phyloP scores from a whole-genome alignment of 345 rosid species.

The Viola odorata region DNA sequence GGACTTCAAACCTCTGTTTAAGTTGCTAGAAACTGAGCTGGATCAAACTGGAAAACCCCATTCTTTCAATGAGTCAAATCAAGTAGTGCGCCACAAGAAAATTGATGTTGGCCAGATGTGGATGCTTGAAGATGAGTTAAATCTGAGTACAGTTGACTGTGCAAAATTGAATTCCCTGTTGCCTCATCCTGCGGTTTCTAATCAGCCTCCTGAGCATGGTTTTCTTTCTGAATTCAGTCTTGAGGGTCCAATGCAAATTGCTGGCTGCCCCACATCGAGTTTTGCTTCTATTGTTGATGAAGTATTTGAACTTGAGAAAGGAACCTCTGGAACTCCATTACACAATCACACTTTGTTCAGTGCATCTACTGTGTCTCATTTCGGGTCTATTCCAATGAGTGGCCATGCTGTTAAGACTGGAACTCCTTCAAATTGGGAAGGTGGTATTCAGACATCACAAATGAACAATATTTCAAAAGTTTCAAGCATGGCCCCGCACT shows the following conservation, averaged over 20 bases:
- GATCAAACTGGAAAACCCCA: slow-evolving; percentile 51
- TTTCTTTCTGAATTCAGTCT: slow-evolving; percentile 50
- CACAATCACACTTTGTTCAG: slow-evolving; percentile 41
- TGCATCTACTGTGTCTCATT: slow-evolving; percentile 46
- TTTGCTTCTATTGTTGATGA: slow-evolving; percentile 88
- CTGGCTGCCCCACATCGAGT: slow-evolving; percentile 49
- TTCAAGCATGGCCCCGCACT: slow-evolving; percentile 26
- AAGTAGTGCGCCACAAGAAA: slow-evolving; percentile 53
- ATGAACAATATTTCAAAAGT: slow-evolving; percentile 34
- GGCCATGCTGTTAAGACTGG: slow-evolving; percentile 40
- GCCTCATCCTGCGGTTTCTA: slow-evolving; percentile 39
- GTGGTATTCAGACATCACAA: slow-evolving; percentile 38
- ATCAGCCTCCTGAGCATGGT: slow-evolving; percentile 47
- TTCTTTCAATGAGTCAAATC: slow-evolving; percentile 46
- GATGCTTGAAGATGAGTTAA: slow-evolving; percentile 78
- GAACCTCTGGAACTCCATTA: slow-evolving; percentile 40
- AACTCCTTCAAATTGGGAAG: slow-evolving; percentile 58
- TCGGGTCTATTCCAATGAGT: slow-evolving; percentile 42
- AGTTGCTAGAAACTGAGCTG: slow-evolving; percentile 58
- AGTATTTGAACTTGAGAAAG: slow-evolving; percentile 85
- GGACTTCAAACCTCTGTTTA: slow-evolving; percentile 84
- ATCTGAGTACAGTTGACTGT: slow-evolving; percentile 54
- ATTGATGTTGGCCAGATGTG: slow-evolving; percentile 81
- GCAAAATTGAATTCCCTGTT: slow-evolving; percentile 45
- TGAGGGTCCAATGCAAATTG: slow-evolving; percentile 45